A percentile compares a stretch with the other conserved stretches of the same genome.
Evolutionary conservation across 1,139 yeast genomes (phyloP).

Genomic region (Taphrina deformans): DNA sequence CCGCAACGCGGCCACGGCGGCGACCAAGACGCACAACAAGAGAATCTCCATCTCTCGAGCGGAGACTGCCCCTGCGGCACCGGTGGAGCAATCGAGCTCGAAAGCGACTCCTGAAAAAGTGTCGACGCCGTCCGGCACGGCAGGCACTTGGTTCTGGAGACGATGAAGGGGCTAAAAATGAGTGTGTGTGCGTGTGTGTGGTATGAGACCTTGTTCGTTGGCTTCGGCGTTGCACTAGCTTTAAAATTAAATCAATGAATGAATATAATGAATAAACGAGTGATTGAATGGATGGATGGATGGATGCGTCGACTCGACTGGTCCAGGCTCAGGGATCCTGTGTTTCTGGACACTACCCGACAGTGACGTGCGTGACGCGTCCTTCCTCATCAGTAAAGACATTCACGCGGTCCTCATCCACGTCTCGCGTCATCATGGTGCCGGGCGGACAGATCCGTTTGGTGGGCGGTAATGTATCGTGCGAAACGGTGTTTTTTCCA

Average conservation of each 20-base stretch:
- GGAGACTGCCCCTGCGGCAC: conserved; percentile 20
- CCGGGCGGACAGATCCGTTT: conserved; percentile 9
- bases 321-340: no score
- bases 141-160: conserved; percentile 13
- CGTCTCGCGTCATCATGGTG: conserved; percentile 8
- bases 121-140: not conserved
- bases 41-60: conserved; percentile 2
- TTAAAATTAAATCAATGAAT: no score
- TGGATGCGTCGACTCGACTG: no score
- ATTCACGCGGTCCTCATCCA: conserved; percentile 7
- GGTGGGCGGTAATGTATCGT: not conserved
- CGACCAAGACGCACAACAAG: not conserved
- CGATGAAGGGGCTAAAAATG: no score
- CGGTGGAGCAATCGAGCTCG: not conserved
- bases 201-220: no score
- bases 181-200: no score
- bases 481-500: not conserved
- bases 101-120: not conserved
- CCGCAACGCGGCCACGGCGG: conserved; percentile 6
- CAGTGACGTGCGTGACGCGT: conserved; percentile 15
- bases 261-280: not conserved
- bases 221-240: not conserved
- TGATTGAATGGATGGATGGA: no score
- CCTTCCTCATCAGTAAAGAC: not conserved
- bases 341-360: no score